Conservation (phyloP, 345 rosid species). For the Eucalyptus erythrocorys region DNA sequence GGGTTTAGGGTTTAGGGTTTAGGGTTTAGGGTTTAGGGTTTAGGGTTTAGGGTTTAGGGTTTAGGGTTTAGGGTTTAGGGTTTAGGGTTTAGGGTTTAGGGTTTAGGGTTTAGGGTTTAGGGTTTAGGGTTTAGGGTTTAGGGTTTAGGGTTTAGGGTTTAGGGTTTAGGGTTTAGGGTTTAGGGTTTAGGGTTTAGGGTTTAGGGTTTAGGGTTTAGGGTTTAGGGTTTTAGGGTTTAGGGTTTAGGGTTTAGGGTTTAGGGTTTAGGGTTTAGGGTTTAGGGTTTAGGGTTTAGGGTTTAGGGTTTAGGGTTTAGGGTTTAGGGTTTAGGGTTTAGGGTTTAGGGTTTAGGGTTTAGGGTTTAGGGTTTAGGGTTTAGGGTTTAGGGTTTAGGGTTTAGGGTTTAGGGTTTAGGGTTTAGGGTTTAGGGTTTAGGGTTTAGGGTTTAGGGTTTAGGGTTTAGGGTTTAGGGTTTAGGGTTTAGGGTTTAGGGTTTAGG, state of each 20-base stretch:
- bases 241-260: slow-evolving; percentile 1
- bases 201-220: slow-evolving; percentile 12
- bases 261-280: not conserved
- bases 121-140: not conserved
- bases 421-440: not conserved
- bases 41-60: not conserved
- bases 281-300: not conserved
- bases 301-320: not conserved
- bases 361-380: not conserved
- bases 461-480: slow-evolving; percentile 5
- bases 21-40: slow-evolving; percentile 1
- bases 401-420: not conserved
- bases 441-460: slow-evolving; percentile 6
- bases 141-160: slow-evolving; percentile 2
- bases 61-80: not conserved
- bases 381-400: not conserved
- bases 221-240: slow-evolving; percentile 6
- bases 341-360: not conserved
- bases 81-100: slow-evolving; percentile 2
- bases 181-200: slow-evolving; percentile 3
- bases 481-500: slow-evolving; percentile 1
- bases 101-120: not conserved
- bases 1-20: slow-evolving; percentile 1
- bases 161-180: slow-evolving; percentile 3
- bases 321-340: not conserved